phyloP scores from a whole-genome alignment of 2,329 filamentous ascomycete genomes.

The Didymella pomorum region DNA sequence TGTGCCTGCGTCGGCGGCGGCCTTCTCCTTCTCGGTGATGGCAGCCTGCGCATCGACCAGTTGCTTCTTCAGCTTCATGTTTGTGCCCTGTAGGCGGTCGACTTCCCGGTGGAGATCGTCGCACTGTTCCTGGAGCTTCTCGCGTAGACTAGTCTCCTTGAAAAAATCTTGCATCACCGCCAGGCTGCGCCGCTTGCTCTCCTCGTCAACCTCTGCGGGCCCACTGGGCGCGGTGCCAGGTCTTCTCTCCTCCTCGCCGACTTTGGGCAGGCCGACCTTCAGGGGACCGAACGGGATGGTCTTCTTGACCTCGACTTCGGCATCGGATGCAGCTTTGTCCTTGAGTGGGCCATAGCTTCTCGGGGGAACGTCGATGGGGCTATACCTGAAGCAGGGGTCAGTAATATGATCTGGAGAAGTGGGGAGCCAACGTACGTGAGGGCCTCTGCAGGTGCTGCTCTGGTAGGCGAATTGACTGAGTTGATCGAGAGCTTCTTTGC shows the following conservation, averaged over 20 bases:
- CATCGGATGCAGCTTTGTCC: constrained; percentile 49
- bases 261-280: constrained; percentile 42
- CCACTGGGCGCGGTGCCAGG: constrained; percentile 47
- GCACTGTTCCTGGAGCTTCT: constrained; percentile 48
- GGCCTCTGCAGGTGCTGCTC: constrained; percentile 20
- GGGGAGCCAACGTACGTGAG: constrained; percentile 2
- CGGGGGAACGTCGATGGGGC: constrained; percentile 34
- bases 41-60: constrained; percentile 43
- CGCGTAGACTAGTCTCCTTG: constrained; percentile 49
- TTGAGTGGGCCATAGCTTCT: constrained; percentile 37
- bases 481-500: constrained; percentile 43
- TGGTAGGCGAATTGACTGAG: constrained; percentile 19
- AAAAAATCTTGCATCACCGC: constrained; percentile 52
- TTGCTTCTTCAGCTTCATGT: constrained; percentile 43
- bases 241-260: constrained; percentile 38
- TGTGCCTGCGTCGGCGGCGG: constrained; percentile 31
- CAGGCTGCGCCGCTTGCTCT: constrained; percentile 43
- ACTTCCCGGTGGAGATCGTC: constrained; percentile 45
- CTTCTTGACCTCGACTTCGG: constrained; percentile 44
- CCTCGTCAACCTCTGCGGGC: constrained; percentile 41
- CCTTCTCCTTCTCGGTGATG: constrained; percentile 44
- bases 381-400: constrained; percentile 26
- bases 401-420: not conserved
- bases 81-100: constrained; percentile 43
- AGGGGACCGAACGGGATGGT: constrained; percentile 35